Evolutionary conservation across 106 monocot genomes (phyloP), one percentile per base, ranked within the genome.

Genomic region (Ottelia alismoides): DNA sequence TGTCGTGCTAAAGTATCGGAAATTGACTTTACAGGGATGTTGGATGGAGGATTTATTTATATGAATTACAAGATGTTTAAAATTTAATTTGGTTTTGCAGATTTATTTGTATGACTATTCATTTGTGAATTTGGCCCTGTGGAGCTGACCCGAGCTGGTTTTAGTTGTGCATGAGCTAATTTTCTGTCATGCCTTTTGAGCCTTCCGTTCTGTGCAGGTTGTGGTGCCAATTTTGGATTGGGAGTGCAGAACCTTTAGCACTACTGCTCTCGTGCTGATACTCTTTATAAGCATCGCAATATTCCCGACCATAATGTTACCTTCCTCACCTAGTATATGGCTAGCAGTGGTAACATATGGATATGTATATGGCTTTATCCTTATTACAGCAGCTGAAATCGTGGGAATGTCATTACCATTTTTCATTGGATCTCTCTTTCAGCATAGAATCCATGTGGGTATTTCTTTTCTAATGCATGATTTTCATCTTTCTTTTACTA

Each of bases 351-450:
- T 92, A 63, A 68, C 87, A 27, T 92, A 87, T 77, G 87, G 92
- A 45, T 87, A 87, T 67, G 71, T 69, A 25, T 92, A 79, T 72
- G 87, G 87, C 24, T 92, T 83, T 74, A 48, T 92, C 23, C 25
- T 92, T 31, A 79, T 92, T 25, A 77, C 79, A 57, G 71, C 57
- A 28, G 92, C 65, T 26, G 69, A 62, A 40, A 70, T 55, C 59
- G 57, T 92, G 51, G 92, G 83, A 65, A 83, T 83, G 92, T 92
- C 92, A 54, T 56, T 92, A 56, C 87, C 92, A 1, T 92, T 61
- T 70, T 75, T 83, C 51, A 77, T 87, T 46, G 92, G 92, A 44
- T 87, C 83, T 65, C 52, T 61, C 53, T 92, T 92, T 61, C 78
- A 49, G 45, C 60, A 61, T 44, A 77, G 58, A 67, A 69, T 92